Base-by-base conservation (phyloP, 176 grass and related monocot genomes). In the Poa annua region DNA sequence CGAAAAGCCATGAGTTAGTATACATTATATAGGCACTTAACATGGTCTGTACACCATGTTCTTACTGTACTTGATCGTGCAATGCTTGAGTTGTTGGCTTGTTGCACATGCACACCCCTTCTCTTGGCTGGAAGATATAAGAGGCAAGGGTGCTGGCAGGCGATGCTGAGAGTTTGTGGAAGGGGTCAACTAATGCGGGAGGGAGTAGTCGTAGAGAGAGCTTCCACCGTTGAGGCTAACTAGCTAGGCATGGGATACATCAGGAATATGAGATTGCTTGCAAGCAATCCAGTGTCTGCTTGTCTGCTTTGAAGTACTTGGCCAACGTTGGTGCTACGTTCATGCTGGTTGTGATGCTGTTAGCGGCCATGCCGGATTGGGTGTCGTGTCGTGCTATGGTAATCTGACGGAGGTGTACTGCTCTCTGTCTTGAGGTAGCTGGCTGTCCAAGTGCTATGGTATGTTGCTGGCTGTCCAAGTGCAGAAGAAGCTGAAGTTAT, bases 201-300 rank as follows among this genome's bases (percentile, higher is more conserved):
- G 4, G 22, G 21, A 61, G 24, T 61, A 47, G 22, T n/a, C n/a
- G n/a, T n/a, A n/a, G n/a, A 24, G 25, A 29, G 24, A 63, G 5
- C 60, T 63, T 25, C 25, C 14, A 35, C 29, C 14, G 6, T 17
- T 63, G 14, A 65, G 26, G 62, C 29, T 66, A 36, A 66, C 63
- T 36, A 66, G 32, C 63, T 66, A 66, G 3, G 64, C 64, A 38
- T 67, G 34, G 33, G 64, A 67, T 38, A 38, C 64, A 67, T 67
- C 17, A 11, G 4, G 33, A 67, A 67, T 38, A 38, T 2, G 7
- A 67, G 17, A n/a, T 36, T 38, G 33, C 3, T 42, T 42, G 39
- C 39, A 41, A 41, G 39, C 39, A 41, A 41, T 41, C 39, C 39
- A 41, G 39, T 41, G 39, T 41, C 39, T 41, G 1, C 39, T 41